Base-by-base conservation (phyloP, 306 rosid genomes). In the Cicer cuneatum region DNA sequence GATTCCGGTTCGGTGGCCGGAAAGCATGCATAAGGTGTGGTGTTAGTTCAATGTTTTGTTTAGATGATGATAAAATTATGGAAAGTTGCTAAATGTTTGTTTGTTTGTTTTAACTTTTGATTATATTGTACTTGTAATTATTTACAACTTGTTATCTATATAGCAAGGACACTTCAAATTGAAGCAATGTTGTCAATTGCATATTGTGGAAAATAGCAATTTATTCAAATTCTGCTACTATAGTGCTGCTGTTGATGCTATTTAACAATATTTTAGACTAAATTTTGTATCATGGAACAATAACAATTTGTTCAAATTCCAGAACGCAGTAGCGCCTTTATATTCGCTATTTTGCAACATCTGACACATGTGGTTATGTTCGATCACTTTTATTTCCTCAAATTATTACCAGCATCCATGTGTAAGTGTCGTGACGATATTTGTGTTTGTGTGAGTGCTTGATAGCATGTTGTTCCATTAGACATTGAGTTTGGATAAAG, bases 1-100 rank as follows among this genome's bases (percentile, higher is more conserved):
- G 81, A 77, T 94, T 60, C 88, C 98, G 21, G 98, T 94, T 9
- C 91, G 48, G 60, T 94, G 98, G 98, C 95, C 97, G 0, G 88
- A 90, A 78, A 91, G 98, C 85, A 87, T 94, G 96, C 88, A 86
- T 74, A 94, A 90, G 98, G 98, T 93, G 58, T 74, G 45, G 6
- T 76, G 1, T 51, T 75, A 3, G 49, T 69, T 41, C 43, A 66
- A 6, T 18, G 62, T 43, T 71, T 16, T 75, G 14, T 60, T 72
- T 8, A 51, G 46, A 19, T 39, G 60, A 21, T 15, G 35, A 39
- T 76, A 12, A 59, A 38, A 10, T 14, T 14, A 2, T 16, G 46
- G 47, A 64, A 29, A 70, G 54, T 72, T 11, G 45, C 19, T 43
- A 3, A 46, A 6, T 46, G 13, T 61, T 51, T 73, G n/a, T 5